Evolutionary conservation across 768 basidiomycete species (phyloP).

Genomic region (Saitozyma podzolica): DNA sequence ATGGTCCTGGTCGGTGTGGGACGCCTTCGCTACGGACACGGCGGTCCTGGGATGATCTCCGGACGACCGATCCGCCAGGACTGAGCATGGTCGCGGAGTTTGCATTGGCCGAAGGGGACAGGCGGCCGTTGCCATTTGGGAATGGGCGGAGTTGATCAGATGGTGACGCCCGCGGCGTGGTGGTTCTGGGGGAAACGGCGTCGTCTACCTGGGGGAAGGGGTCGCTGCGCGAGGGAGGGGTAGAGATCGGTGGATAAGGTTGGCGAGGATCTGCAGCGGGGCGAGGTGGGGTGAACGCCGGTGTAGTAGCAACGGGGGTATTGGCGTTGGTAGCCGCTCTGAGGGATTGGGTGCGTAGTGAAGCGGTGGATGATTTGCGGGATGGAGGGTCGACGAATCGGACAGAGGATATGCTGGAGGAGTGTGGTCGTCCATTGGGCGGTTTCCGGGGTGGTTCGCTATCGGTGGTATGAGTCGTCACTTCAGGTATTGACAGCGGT

Average conservation of each 20-base stretch:
- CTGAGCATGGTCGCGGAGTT: no score
- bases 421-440: slow-evolving; percentile 6
- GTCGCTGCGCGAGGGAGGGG: background rate
- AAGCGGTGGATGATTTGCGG: background rate
- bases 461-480: no score
- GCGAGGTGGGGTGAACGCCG: background rate
- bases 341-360: background rate
- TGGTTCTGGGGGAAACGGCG: background rate
- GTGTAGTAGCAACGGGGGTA: background rate
- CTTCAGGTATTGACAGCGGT: no score
- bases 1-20: slow-evolving; percentile 11
- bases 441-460: no score
- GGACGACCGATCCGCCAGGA: background rate
- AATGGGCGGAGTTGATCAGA: background rate
- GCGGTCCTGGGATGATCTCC: slow-evolving; percentile 16
- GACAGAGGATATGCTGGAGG: slow-evolving; percentile 17
- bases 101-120: slow-evolving; percentile 5
- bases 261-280: background rate
- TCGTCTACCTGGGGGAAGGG: background rate
- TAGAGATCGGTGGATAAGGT: background rate
- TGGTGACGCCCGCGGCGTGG: background rate
- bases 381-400: slow-evolving; percentile 8
- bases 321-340: background rate
- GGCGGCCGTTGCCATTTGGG: background rate
- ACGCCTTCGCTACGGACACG: slow-evolving; percentile 13